Base-by-base conservation (phyloP, 164 flowering plant species). In the Nymphaea colorata region DNA sequence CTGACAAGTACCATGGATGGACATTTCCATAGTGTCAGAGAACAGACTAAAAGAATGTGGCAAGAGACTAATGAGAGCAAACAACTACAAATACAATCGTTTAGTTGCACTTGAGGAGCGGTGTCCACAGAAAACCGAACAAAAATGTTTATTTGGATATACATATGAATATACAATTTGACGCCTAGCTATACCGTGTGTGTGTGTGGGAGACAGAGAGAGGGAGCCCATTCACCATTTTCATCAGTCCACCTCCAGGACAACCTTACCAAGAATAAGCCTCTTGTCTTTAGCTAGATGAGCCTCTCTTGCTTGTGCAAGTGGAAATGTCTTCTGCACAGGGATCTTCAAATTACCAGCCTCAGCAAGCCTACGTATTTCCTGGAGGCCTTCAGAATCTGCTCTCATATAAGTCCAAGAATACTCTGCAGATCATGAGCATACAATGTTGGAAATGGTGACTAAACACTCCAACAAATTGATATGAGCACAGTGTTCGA, bases 401-500 rank as follows among this genome's bases (percentile, higher is more conserved):
- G 94, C 85, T 71, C 98, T 89, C 99, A 95, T 95, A 67, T 83
- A 90, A 7, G 89, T 85, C 98, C 98, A 95, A 71, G 74, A 89
- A 70, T 95, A 92, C 44, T 85, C 98, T 95, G 87, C 64, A 78
- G 61, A 64, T 65, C 25, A 74, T 51, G 62, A 59, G 17, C 25
- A 41, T 55, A 16, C 59, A 25, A 25, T 25, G 36, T 25, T 25
- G 36, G 36, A 1, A 25, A 25, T 25, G 36, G 1, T 25, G 36
- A 25, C 0, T 25, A 25, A 25, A 25, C 36, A 25, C 36, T 25
- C 36, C 36, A 25, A 25, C 36, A 25, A 25, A 25, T 25, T 25
- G 36, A 25, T 25, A 25, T 25, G 36, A 25, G 36, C 36, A 25
- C 36, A 25, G 36, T 25, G 36, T 25, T 25, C 36, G 36, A 25